Conservation (phyloP, 768 basidiomycete genomes). For the Serendipita indica region DNA sequence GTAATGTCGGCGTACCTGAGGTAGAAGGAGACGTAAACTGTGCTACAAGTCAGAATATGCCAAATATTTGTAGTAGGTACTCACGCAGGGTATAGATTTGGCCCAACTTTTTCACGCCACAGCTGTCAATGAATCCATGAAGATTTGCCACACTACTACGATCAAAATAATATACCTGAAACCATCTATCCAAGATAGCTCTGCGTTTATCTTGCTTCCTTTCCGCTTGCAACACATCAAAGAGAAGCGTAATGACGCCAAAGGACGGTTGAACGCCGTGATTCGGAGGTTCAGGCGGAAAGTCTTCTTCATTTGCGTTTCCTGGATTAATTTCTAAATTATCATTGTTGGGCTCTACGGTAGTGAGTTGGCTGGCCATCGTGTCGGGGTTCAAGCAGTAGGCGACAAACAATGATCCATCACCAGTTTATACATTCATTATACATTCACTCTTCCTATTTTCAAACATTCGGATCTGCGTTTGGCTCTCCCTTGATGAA, state of each 20-base stretch:
- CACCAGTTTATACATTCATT: too few relatives aligned
- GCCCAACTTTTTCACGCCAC: slow-evolving; percentile 76
- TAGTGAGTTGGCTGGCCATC: background rate
- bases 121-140: slow-evolving; percentile 30
- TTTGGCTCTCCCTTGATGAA: background rate
- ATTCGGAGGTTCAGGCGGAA: slow-evolving; percentile 13
- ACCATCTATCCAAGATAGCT: slow-evolving; percentile 61
- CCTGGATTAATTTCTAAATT: background rate
- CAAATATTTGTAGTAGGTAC: background rate
- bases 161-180: slow-evolving; percentile 41
- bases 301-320: slow-evolving; percentile 5
- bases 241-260: slow-evolving; percentile 34
- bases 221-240: slow-evolving; percentile 59
- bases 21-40: slow-evolving; percentile 63
- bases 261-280: slow-evolving; percentile 15
- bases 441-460: too few relatives aligned
- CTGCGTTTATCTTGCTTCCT: slow-evolving; percentile 59
- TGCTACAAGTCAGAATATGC: background rate
- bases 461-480: too few relatives aligned
- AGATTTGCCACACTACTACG: slow-evolving; percentile 12
- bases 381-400: background rate
- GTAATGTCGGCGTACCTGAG: slow-evolving; percentile 62
- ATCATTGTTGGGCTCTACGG: background rate
- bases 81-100: slow-evolving; percentile 70
- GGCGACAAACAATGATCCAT: too few relatives aligned